These are phyloP conservation scores for Microglena sp. DNA, from an alignment of 139 green algal species.

Conservation along the genomic window DNA sequence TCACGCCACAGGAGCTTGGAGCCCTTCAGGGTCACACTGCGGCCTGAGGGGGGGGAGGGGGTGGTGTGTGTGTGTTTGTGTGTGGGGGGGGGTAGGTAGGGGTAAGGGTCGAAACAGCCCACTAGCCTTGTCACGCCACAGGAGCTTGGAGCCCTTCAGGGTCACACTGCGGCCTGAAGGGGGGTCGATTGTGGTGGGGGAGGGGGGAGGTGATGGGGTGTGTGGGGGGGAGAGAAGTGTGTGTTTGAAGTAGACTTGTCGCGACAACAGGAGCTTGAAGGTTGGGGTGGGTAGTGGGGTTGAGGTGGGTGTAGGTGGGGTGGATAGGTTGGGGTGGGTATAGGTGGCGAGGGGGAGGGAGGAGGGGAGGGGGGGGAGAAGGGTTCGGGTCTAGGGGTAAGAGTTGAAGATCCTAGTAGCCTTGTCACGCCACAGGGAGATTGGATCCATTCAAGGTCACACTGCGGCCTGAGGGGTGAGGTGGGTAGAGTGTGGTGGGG, in stretches of 20 bases:
- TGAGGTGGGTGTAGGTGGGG: too few relatives aligned
- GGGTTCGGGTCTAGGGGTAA: too few relatives aligned
- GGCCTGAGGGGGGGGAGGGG: constrained; percentile 36
- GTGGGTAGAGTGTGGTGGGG: background rate
- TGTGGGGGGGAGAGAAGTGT: background rate
- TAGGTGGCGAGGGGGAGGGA: too few relatives aligned
- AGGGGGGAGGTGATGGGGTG: background rate
- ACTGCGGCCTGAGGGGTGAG: background rate
- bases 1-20: constrained; percentile 28
- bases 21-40: constrained; percentile 13
- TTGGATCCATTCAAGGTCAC: too few relatives aligned
- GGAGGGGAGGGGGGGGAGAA: too few relatives aligned
- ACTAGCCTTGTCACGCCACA: background rate
- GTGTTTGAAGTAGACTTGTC: background rate
- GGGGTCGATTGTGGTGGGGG: background rate
- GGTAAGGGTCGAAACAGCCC: background rate
- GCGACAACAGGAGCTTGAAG: background rate
- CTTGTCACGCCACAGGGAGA: background rate
- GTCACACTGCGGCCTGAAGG: background rate
- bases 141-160: too few relatives aligned
- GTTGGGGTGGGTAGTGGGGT: too few relatives aligned
- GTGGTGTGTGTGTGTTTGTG: constrained; percentile 18
- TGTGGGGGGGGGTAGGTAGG: background rate
- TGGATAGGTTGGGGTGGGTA: too few relatives aligned
- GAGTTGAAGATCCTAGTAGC: background rate